phyloP scores from a whole-genome alignment of 164 flowering plant genomes.

The Nelumbo lutea region DNA sequence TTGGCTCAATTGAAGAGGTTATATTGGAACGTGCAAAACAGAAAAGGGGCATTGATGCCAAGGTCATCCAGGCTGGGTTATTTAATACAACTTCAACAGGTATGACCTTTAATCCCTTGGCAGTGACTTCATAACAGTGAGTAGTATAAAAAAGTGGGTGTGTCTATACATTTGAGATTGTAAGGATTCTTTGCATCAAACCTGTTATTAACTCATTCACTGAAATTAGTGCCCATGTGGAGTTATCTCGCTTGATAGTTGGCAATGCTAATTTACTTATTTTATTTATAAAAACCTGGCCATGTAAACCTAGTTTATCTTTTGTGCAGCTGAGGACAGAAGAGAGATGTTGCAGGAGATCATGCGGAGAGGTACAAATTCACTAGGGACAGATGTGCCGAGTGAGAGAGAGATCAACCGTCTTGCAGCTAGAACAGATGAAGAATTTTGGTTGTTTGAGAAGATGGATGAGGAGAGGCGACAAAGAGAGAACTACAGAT shows the following conservation, averaged over 20 bases:
- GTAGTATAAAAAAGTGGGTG: not conserved
- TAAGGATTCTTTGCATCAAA: not conserved
- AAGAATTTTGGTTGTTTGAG: constrained; percentile 91
- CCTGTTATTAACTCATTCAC: not conserved
- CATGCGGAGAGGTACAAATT: constrained; percentile 86
- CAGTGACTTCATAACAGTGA: not conserved
- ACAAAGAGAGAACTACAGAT: constrained; percentile 68
- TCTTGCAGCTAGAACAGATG: constrained; percentile 88
- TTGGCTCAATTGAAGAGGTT: constrained; percentile 96
- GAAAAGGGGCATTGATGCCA: constrained; percentile 98
- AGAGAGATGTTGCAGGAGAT: constrained; percentile 84
- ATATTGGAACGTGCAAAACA: constrained; percentile 96
- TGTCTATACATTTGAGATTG: not conserved
- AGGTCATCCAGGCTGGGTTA: constrained; percentile 97
- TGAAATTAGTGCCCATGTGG: not conserved
- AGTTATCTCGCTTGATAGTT: not conserved
- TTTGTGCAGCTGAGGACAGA: constrained; percentile 82
- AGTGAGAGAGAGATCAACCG: constrained; percentile 98
- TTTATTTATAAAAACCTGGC: not conserved
- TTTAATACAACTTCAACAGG: constrained; percentile 99
- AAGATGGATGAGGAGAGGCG: constrained; percentile 95
- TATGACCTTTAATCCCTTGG: constrained; percentile 25
- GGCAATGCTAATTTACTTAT: not conserved
- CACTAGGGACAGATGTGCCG: constrained; percentile 92
- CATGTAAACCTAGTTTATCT: not conserved